Percentiles rank a stretch among this genome's conserved stretches.
Evolutionary conservation across 2,329 filamentous ascomycete genomes (phyloP).

Genomic region (Plectosphaerella cucumerina): DNA sequence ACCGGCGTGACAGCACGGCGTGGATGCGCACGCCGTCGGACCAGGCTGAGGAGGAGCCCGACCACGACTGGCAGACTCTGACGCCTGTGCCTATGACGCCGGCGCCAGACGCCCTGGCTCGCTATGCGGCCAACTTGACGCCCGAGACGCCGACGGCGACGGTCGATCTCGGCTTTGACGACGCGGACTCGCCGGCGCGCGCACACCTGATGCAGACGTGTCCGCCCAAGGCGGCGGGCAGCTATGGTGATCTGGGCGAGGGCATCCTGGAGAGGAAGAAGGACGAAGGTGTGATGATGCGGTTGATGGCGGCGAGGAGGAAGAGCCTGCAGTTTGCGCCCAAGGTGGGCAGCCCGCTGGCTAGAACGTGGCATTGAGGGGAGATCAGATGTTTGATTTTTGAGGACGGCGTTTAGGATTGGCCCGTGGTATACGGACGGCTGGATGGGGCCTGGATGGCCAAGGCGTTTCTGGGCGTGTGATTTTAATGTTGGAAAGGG

Average conservation of each 20-base stretch:
- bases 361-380: constrained; percentile 45
- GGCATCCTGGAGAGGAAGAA: constrained; percentile 45
- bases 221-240: constrained; percentile 42
- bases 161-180: constrained; percentile 28
- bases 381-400: background rate
- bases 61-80: constrained; percentile 36
- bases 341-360: constrained; percentile 68
- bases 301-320: constrained; percentile 66
- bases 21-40: constrained; percentile 55
- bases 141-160: constrained; percentile 38
- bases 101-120: constrained; percentile 48
- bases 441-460: background rate
- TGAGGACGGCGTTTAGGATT: background rate
- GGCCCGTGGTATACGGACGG: background rate
- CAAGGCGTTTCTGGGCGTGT: background rate
- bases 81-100: constrained; percentile 57
- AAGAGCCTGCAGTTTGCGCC: constrained; percentile 78
- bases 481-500: background rate
- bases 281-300: constrained; percentile 54
- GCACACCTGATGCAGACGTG: constrained; percentile 40
- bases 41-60: constrained; percentile 29
- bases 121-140: constrained; percentile 44
- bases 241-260: constrained; percentile 33
- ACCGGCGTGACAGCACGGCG: constrained; percentile 48
- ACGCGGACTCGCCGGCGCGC: no score